Evolutionary conservation across 371 early-diverging fungal genomes (phyloP), one percentile per base, ranked within the genome.

Genomic region (Mucor mucedo): DNA sequence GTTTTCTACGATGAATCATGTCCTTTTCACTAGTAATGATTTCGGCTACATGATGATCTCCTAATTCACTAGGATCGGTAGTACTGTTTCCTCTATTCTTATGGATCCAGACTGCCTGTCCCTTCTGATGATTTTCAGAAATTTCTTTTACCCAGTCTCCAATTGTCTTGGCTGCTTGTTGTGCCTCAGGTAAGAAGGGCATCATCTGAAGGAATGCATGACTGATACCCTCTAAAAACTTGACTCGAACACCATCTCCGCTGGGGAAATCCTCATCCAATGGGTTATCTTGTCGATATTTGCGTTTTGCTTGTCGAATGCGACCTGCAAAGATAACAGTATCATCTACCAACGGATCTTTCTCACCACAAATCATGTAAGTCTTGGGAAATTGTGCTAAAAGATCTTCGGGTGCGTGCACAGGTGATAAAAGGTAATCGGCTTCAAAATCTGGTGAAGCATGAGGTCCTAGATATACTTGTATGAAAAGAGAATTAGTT

Each of bases 311-410:
- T 38, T 89, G 87, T 48, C 97, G 89, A 40, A 97, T 76, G 11
- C 95, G 87, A 6, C 91, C 95, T 14, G 94, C 95, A 72, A 97
- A 91, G 27, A 97, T 81, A 13, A 97, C 90, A 1, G 97, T 93
- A 72, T 98, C 98, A 72, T 98, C 98, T 1, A 97, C 94, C 28
- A 98, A 83, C 0, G 98, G 98, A 73, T 98, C 98, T 63, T 92
- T 92, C 66, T 97, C 98, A 53, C 98, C 98, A 62, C 92, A 92
- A 44, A 97, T 83, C 68, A 97, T 86, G 69, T 91, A 96, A 0
- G 92, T 91, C 16, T 90, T 89, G 6, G 98, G 98, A 72, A 96
- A 97, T 47, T 91, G 86, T 0, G 93, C 95, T 48, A 98, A 73
- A 29, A 97, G 60, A 40, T 90, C 87, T 61, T 93, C 90, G 0